These are phyloP conservation scores for Colletotrichum gigasporum DNA, from an alignment of 2,329 filamentous ascomycete species.

Conservation along the genomic window DNA sequence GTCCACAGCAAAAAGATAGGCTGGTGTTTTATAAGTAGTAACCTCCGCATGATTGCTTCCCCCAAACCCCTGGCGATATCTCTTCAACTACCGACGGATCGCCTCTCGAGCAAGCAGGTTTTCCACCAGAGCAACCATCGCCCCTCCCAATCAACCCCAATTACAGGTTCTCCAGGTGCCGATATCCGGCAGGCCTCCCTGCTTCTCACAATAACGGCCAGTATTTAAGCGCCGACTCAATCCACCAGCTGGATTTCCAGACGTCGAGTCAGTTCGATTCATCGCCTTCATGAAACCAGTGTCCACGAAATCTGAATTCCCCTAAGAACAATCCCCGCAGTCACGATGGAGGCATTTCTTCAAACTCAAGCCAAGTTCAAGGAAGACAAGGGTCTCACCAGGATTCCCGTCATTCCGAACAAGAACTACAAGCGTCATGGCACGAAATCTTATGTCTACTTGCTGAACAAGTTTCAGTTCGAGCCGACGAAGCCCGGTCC, in stretches of 20 bases:
- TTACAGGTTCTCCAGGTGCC: neutral
- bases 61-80: neutral
- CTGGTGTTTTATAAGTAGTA: neutral
- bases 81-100: neutral
- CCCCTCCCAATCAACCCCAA: conserved; percentile 1
- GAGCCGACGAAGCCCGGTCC: conserved; percentile 26
- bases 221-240: neutral
- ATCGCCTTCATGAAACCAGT: neutral
- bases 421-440: conserved; percentile 26
- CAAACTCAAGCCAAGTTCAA: conserved; percentile 28
- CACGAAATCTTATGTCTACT: conserved; percentile 24
- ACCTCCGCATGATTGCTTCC: conserved; percentile 1
- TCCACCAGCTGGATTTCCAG: neutral
- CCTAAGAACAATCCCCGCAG: too few species aligned
- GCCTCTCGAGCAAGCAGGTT: conserved; percentile 1
- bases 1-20: conserved; percentile 9
- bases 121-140: neutral
- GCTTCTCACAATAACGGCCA: neutral
- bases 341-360: conserved; percentile 12
- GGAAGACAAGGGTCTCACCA: conserved; percentile 15
- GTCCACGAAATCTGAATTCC: neutral
- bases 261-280: neutral
- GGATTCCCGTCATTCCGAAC: conserved; percentile 10
- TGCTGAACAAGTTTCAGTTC: conserved; percentile 30
- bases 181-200: neutral